Evolutionary conservation across 176 grass and related monocot genomes (phyloP).

Genomic region (Puya raimondii): DNA sequence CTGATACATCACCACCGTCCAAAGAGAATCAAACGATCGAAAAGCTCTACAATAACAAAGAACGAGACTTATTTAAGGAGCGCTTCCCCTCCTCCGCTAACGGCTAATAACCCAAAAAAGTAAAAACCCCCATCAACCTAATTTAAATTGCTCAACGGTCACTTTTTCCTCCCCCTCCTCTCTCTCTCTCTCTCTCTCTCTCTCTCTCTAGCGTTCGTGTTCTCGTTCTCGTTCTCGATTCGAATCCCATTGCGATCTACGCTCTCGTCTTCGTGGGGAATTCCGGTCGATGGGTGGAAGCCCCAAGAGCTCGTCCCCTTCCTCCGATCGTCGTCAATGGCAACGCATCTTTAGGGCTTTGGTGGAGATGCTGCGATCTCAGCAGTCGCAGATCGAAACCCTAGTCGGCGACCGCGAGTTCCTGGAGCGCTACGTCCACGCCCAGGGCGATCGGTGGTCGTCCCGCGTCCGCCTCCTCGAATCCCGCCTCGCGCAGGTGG

Average conservation of each 20-base stretch:
- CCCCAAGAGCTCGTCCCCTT: not conserved
- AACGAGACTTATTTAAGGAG: no score
- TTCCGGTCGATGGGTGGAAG: conserved; percentile 20
- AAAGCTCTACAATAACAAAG: no score
- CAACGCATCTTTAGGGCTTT: conserved; percentile 22
- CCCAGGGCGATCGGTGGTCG: conserved; percentile 14
- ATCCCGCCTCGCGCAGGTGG: conserved; percentile 13
- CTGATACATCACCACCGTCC: no score
- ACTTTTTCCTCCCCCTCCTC: not conserved
- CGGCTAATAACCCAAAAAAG: no score
- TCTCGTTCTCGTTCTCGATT: not conserved
- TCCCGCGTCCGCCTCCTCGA: conserved; percentile 13
- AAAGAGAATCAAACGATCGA: no score
- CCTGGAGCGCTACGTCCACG: conserved; percentile 27
- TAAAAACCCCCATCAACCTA: not conserved
- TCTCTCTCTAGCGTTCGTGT: not conserved
- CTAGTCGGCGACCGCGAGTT: conserved; percentile 19
- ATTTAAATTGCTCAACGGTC: conserved; percentile 8
- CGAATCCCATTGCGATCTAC: not conserved
- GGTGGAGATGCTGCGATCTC: conserved; percentile 25
- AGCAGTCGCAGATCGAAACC: conserved; percentile 18
- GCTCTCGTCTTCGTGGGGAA: not conserved
- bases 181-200: not conserved
- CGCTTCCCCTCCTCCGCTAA: no score
- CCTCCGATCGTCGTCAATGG: conserved; percentile 17